Conservation (phyloP, 1,284 basidiomycete genomes). For the Heliocybe sulcata region DNA sequence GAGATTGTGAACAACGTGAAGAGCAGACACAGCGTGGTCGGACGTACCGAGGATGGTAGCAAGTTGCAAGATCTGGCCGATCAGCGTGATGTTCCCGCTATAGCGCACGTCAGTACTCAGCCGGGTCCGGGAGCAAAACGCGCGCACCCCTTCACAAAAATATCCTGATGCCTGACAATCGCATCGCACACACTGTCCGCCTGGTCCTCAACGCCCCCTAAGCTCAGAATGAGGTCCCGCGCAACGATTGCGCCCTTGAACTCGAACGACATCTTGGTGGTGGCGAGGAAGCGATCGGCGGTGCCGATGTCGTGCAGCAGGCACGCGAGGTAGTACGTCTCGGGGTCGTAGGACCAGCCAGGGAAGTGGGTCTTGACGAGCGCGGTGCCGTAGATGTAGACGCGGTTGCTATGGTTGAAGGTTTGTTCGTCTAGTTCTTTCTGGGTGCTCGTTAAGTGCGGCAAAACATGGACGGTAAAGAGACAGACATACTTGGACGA, state of each 20-base stretch:
- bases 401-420: conserved; percentile 43
- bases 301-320: conserved; percentile 53
- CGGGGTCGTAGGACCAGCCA: conserved; percentile 34
- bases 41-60: conserved; percentile 37
- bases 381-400: conserved; percentile 45
- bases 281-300: conserved; percentile 38
- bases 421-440: conserved; percentile 40
- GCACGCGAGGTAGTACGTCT: conserved; percentile 47
- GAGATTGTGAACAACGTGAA: not conserved
- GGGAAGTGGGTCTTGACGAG: conserved; percentile 42
- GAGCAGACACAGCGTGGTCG: not conserved
- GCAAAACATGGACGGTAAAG: not conserved
- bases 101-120: not conserved
- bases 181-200: conserved; percentile 51
- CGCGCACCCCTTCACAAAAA: conserved; percentile 41
- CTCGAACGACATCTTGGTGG: conserved; percentile 52
- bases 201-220: conserved; percentile 40
- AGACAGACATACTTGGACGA: conserved; percentile 27
- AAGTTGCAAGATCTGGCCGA: conserved; percentile 46
- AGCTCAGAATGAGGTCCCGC: conserved; percentile 37
- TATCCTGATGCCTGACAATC: conserved; percentile 53
- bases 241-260: conserved; percentile 53
- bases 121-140: not conserved
- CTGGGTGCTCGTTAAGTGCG: conserved; percentile 15
- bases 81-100: conserved; percentile 43